Percentiles rank a stretch among this genome's conserved stretches.
Conservation (phyloP, 2,329 filamentous ascomycete species). For the Paecilomyces variotii region DNA sequence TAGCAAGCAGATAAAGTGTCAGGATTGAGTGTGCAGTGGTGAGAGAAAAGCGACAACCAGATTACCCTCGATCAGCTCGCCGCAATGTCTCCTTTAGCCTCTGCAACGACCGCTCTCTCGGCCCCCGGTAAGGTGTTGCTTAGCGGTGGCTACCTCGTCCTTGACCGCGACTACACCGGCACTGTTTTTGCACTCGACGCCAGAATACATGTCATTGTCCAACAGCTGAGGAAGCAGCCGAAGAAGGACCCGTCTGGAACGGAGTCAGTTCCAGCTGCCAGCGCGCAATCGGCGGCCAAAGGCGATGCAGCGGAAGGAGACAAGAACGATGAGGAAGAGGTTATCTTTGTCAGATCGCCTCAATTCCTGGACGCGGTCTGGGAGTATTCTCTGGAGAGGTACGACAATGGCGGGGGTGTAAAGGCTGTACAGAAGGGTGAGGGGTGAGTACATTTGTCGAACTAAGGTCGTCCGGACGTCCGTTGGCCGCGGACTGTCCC, state of each 20-base stretch:
- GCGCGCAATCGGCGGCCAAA: conserved; percentile 5
- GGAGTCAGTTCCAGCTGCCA: conserved; percentile 1
- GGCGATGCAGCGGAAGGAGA: conserved; percentile 18
- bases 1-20: neutral
- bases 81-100: neutral
- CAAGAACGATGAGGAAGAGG: conserved; percentile 55
- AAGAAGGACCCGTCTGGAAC: neutral
- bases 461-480: neutral
- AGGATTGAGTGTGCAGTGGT: neutral
- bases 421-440: conserved; percentile 59
- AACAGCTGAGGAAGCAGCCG: conserved; percentile 39
- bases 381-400: conserved; percentile 72
- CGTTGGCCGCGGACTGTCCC: neutral
- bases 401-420: conserved; percentile 67
- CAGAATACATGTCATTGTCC: conserved; percentile 53
- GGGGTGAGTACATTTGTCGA: conserved; percentile 19
- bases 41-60: neutral
- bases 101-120: conserved; percentile 55
- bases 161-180: conserved; percentile 78
- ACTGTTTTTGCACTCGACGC: conserved; percentile 58
- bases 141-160: conserved; percentile 88
- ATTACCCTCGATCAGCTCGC: neutral
- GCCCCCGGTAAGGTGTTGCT: conserved; percentile 94
- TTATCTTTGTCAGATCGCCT: conserved; percentile 81
- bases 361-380: conserved; percentile 84